Conservation (phyloP, 495 filamentous ascomycete species). For the Hypomontagnella submonticulosa region DNA sequence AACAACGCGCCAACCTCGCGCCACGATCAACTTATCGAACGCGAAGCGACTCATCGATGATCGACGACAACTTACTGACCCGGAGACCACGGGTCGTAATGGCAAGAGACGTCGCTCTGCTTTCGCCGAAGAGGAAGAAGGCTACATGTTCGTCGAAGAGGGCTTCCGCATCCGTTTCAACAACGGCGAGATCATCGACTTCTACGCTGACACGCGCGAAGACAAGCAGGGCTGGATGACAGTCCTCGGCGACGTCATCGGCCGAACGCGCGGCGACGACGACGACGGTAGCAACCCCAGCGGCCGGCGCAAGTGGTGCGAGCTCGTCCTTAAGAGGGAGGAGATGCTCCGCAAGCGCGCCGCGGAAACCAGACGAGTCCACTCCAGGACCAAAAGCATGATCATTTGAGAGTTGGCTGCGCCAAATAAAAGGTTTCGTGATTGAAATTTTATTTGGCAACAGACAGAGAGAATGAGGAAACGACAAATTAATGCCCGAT, state of each 20-base stretch:
- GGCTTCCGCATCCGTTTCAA: conserved; percentile 98
- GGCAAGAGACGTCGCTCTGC: conserved; percentile 88
- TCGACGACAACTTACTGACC: conserved; percentile 80
- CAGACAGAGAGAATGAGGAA: conserved; percentile 32
- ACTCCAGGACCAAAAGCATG: conserved; percentile 67
- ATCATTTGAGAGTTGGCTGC: conserved; percentile 49
- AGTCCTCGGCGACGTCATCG: conserved; percentile 85
- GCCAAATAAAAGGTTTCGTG: conserved; percentile 18
- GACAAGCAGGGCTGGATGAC: conserved; percentile 96
- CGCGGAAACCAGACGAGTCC: conserved; percentile 52
- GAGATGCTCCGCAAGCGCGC: conserved; percentile 57
- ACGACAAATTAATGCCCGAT: conserved; percentile 32
- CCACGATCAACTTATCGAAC: conserved; percentile 95
- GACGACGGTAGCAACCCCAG: conserved; percentile 48
- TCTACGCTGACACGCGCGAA: conserved; percentile 88
- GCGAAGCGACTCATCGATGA: conserved; percentile 95
- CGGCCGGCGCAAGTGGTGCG: conserved; percentile 78
- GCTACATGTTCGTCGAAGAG: conserved; percentile 99
- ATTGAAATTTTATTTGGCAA: conserved; percentile 24
- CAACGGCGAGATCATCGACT: conserved; percentile 97
- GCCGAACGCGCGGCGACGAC: conserved; percentile 61
- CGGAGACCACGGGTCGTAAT: conserved; percentile 76
- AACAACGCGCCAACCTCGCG: conserved; percentile 90
- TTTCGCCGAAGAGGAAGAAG: conserved; percentile 98
- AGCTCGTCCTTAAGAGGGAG: conserved; percentile 77